A percentile compares a stretch with the other conserved stretches of the same genome.
Conservation (phyloP, 345 rosid genomes). For the Hevea brasiliensis region DNA sequence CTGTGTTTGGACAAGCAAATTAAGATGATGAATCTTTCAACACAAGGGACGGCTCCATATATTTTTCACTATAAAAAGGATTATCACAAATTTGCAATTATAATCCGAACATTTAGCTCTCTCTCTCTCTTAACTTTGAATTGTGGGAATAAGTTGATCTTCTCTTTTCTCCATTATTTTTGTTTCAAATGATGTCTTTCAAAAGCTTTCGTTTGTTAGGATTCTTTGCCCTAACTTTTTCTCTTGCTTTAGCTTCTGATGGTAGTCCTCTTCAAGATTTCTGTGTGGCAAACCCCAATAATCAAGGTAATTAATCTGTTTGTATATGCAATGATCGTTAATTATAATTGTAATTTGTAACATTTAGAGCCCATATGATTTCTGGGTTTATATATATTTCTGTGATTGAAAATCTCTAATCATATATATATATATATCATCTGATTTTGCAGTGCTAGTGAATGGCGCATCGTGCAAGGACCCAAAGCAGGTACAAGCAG, state of each 20-base stretch:
- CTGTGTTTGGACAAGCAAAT: background rate
- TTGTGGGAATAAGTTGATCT: background rate
- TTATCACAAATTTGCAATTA: no score
- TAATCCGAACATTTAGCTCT: no score
- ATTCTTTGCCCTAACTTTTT: background rate
- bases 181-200: background rate
- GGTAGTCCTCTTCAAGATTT: conserved; percentile 4
- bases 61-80: background rate
- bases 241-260: background rate
- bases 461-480: conserved; percentile 13
- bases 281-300: background rate
- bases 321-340: no score
- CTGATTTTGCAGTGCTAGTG: background rate
- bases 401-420: no score
- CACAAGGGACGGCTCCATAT: background rate
- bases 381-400: no score
- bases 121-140: background rate
- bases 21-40: background rate
- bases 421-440: no score
- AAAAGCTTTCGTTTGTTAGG: background rate
- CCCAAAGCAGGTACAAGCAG: background rate
- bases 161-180: no score
- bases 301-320: background rate
- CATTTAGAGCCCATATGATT: no score
- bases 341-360: no score